Evolutionary conservation across 257 asterid genomes (phyloP).

Genomic region (Solanum infundibuliforme): DNA sequence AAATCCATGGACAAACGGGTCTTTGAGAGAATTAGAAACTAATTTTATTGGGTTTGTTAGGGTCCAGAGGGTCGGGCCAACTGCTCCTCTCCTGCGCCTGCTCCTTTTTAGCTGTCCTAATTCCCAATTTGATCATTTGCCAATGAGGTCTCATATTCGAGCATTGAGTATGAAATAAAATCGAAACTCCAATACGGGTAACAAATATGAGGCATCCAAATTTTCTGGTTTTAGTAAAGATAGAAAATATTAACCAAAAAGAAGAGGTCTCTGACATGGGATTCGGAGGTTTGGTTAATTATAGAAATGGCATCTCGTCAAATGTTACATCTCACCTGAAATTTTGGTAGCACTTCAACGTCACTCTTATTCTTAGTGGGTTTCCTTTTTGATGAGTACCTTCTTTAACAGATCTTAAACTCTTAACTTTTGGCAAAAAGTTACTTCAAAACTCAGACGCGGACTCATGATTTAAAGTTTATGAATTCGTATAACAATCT

Average conservation of each 20-base stretch:
- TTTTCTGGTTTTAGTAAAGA: background rate
- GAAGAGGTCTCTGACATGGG: background rate
- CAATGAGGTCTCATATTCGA: background rate
- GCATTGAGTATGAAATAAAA: no score
- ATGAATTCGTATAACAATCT: background rate
- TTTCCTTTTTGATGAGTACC: background rate
- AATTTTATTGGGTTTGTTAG: conserved; percentile 15
- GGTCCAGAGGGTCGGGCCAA: background rate
- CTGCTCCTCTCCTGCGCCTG: conserved; percentile 1
- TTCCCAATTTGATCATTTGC: background rate
- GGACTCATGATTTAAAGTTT: background rate
- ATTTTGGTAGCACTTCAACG: background rate
- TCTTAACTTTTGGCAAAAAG: background rate
- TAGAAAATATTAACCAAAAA: background rate
- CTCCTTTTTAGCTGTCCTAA: background rate
- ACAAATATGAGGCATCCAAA: background rate
- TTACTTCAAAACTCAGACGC: background rate
- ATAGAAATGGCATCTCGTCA: background rate
- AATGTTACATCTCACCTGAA: background rate
- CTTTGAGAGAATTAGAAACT: background rate
- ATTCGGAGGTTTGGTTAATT: background rate
- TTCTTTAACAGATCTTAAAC: background rate
- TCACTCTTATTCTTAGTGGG: background rate
- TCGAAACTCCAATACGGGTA: background rate
- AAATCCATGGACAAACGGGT: background rate